Conservation (phyloP, 23 red algal species). For the Pyropia yezoensis region DNA sequence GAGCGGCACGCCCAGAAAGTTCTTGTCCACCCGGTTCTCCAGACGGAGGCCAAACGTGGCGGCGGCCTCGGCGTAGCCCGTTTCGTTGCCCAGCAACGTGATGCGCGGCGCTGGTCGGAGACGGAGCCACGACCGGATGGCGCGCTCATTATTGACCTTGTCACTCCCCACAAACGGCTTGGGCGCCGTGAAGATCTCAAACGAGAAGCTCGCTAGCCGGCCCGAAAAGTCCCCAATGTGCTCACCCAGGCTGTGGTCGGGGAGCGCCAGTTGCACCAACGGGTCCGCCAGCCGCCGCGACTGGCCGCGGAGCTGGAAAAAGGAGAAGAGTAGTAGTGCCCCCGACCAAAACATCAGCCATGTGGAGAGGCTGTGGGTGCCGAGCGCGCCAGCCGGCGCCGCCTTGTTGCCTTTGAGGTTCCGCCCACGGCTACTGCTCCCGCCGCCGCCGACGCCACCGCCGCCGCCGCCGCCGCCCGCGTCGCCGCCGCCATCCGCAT, state of each 20-base stretch:
- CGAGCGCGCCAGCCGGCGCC: too few species aligned
- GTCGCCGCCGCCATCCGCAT: too few species aligned
- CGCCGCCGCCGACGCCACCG: too few species aligned
- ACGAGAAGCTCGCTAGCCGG: constrained; percentile 32
- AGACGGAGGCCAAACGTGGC: constrained; percentile 53
- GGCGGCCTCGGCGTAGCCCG: constrained; percentile 78
- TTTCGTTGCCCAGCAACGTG: constrained; percentile 74
- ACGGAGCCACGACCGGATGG: constrained; percentile 81
- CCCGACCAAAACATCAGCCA: constrained; percentile 93
- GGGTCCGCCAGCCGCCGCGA: background rate
- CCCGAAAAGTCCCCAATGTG: constrained; percentile 64
- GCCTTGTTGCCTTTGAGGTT: too few species aligned
- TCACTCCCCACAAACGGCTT: constrained; percentile 89
- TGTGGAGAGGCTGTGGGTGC: constrained; percentile 24
- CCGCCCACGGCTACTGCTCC: too few species aligned
- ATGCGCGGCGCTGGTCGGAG: constrained; percentile 65
- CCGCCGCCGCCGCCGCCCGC: too few species aligned
- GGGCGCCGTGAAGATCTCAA: constrained; percentile 92
- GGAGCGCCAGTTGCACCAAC: background rate
- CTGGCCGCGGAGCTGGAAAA: constrained; percentile 48
- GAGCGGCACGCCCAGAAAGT: constrained; percentile 94
- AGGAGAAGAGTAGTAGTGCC: constrained; percentile 60
- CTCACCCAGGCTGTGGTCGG: constrained; percentile 34
- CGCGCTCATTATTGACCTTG: constrained; percentile 71
- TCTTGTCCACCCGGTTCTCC: constrained; percentile 83